A percentile compares a stretch with the other conserved stretches of the same genome.
Evolutionary conservation across 169 alveolate species (phyloP).

Genomic region (Plasmodium coatneyi): DNA sequence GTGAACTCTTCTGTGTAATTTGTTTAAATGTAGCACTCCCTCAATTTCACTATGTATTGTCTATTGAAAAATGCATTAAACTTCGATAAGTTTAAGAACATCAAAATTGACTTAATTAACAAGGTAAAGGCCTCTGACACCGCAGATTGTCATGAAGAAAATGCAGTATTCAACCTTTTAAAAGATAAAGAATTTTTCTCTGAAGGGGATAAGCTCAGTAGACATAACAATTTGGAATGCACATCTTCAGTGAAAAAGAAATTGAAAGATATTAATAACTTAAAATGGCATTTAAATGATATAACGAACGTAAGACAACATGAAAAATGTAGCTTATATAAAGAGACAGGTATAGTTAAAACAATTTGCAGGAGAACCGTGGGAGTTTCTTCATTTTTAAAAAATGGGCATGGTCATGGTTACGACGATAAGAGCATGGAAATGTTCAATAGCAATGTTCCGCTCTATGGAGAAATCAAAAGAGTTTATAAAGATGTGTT

Average conservation of each 20-base stretch:
- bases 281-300: conserved; percentile 21
- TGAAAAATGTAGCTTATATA: conserved; percentile 19
- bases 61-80: conserved; percentile 69
- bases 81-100: conserved; percentile 61
- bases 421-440: not conserved
- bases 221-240: conserved; percentile 6
- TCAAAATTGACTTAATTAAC: conserved; percentile 55
- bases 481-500: conserved; percentile 2
- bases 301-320: conserved; percentile 28
- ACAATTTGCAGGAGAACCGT: not conserved
- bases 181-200: conserved; percentile 45
- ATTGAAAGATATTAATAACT: conserved; percentile 43
- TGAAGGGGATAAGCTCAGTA: not conserved
- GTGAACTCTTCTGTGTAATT: not conserved
- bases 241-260: conserved; percentile 27
- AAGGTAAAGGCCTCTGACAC: conserved; percentile 39
- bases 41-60: conserved; percentile 45
- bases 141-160: conserved; percentile 52
- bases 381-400: conserved; percentile 16
- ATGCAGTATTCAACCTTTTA: conserved; percentile 64
- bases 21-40: conserved; percentile 10
- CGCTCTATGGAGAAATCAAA: not conserved
- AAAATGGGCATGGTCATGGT: conserved; percentile 17
- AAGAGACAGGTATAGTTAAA: not conserved
- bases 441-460: conserved; percentile 17